Base-by-base conservation (phyloP, 2,329 filamentous ascomycete genomes). In the Alternaria viburni region DNA sequence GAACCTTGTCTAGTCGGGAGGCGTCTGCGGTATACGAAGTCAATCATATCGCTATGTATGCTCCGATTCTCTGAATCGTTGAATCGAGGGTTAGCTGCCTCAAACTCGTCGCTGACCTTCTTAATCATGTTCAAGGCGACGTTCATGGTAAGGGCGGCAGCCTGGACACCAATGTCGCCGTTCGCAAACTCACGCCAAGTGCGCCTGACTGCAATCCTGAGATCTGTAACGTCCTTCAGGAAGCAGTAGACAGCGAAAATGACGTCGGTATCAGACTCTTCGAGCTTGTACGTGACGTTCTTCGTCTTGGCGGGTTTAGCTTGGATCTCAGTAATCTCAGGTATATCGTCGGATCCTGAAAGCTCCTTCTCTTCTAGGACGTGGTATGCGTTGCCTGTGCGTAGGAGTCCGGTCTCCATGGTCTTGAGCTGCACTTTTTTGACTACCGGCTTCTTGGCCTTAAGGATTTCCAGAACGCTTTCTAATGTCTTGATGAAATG, bases 131-230 rank as follows among this genome's bases (percentile, higher is more conserved):
- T 60, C 26, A 79, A 65, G 15, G 71, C 75, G 59, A 65, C 68
- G 52, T 80, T 76, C 30, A 73, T 79, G 23, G 75, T 72, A 10
- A 77, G 19, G 19, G 77, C 69, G 7, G 77, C 74, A 8, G 76
- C 73, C 62, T 74, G 72, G 8, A 80, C 64, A 19, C 76, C 70
- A 10, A 77, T 72, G 15, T 71, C 69, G 17, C 66, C 66, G n/a
- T 69, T 57, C 46, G 65, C 66, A 51, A 76, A 80, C 12, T 74
- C 74, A 3, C 61, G 65, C 77, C 76, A 80, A 19, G 72, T 78
- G 21, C 63, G 51, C 19, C 68, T 69, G 21, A 77, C 69, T 55
- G 77, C 78, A 21, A 26, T 45, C n/a, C 75, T 70, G 57, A 76
- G 70, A n/a, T 73, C 68, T n/a, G 68, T 57, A 17, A 70, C 36